These are phyloP conservation scores for Paramecium sexaurelia DNA, from an alignment of 73 alveolate species.

Conservation along the genomic window DNA sequence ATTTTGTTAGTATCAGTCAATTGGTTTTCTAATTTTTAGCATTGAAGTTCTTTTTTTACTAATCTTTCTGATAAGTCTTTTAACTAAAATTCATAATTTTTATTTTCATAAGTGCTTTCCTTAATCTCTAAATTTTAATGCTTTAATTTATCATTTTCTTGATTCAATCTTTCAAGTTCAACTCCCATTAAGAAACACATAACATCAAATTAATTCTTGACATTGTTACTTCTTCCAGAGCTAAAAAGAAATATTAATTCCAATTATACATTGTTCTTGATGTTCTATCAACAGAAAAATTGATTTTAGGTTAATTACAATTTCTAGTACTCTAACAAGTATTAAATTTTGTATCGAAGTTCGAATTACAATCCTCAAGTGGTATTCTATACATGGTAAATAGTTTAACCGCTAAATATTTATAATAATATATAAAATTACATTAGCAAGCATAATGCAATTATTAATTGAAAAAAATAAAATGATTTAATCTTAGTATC, in stretches of 20 bases:
- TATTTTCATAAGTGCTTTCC: background rate
- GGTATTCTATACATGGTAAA: background rate
- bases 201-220: background rate
- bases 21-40: background rate
- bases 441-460: background rate
- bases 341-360: background rate
- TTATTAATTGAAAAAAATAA: background rate
- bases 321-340: background rate
- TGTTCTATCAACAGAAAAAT: background rate
- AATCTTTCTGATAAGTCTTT: constrained; percentile 26
- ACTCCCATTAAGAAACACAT: constrained; percentile 4
- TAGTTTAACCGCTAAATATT: background rate
- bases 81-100: background rate
- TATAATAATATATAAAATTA: background rate
- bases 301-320: background rate
- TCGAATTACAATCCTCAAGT: background rate
- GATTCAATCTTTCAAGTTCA: constrained; percentile 14
- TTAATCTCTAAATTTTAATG: background rate
- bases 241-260: background rate
- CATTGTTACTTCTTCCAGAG: background rate
- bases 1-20: background rate
- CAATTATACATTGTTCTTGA: background rate
- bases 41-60: background rate
- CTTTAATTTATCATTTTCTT: background rate
- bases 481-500: background rate